These are phyloP conservation scores for Westerdykella ornata DNA, from an alignment of 2,329 filamentous ascomycete species.

Conservation along the genomic window DNA sequence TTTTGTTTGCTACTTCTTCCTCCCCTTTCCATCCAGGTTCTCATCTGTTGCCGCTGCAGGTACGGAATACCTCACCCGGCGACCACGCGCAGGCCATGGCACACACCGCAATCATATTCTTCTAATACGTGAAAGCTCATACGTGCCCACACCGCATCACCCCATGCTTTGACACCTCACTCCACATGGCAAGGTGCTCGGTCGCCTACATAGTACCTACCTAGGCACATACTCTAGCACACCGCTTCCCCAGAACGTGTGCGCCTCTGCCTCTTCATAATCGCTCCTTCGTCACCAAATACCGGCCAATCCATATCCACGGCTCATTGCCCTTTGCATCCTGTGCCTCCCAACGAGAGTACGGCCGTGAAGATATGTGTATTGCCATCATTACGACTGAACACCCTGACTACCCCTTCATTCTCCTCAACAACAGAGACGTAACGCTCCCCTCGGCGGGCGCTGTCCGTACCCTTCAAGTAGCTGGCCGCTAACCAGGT, in stretches of 20 bases:
- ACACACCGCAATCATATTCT: no score
- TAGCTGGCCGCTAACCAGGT: constrained; percentile 5
- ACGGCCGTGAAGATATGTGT: no score
- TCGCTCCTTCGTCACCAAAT: no score
- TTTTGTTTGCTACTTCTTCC: no score
- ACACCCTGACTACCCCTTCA: constrained; percentile 45
- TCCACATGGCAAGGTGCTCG: constrained; percentile 14
- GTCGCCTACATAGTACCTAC: constrained; percentile 29
- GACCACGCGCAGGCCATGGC: no score
- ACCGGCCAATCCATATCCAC: background rate
- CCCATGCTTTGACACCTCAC: constrained; percentile 23
- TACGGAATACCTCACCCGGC: no score
- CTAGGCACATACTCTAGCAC: constrained; percentile 18
- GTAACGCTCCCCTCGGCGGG: background rate
- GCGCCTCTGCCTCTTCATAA: no score
- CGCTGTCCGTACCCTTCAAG: background rate
- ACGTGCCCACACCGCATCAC: constrained; percentile 7
- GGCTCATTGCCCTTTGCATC: background rate
- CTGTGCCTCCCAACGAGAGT: no score
- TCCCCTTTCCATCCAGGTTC: no score
- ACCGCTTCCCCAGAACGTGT: constrained; percentile 22
- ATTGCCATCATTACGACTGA: constrained; percentile 46
- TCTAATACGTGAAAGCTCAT: no score
- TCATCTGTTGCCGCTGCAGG: no score
- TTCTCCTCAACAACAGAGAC: constrained; percentile 48